Conservation (phyloP, 495 filamentous ascomycete genomes). For the Lasiosphaeria ovina region DNA sequence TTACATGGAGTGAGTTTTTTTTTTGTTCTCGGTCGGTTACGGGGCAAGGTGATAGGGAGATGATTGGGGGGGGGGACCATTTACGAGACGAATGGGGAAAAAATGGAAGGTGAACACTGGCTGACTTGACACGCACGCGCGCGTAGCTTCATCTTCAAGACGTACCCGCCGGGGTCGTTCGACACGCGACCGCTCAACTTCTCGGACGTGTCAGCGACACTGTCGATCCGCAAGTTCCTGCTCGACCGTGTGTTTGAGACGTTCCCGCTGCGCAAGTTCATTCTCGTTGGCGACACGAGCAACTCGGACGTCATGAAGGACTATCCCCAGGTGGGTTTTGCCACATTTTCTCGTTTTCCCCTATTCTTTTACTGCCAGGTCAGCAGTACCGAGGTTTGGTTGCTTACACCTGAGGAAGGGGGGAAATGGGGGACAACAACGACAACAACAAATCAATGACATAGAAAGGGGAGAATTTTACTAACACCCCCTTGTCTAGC, state of each 20-base stretch:
- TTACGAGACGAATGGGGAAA: no score
- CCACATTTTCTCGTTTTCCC: not conserved
- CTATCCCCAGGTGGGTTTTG: conserved; percentile 57
- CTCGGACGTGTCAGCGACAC: conserved; percentile 66
- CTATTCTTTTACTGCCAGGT: not conserved
- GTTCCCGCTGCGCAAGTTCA: conserved; percentile 70
- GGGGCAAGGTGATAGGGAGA: not conserved
- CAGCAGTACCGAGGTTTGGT: no score
- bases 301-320: conserved; percentile 75
- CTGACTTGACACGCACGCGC: conserved; percentile 2
- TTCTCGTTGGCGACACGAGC: conserved; percentile 73
- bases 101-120: not conserved
- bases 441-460: no score
- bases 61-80: no score
- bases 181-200: conserved; percentile 79
- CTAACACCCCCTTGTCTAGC: not conserved
- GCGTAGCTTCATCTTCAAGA: conserved; percentile 42
- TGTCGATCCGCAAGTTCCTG: conserved; percentile 65
- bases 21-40: not conserved
- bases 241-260: conserved; percentile 71
- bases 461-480: not conserved
- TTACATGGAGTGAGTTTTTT: conserved; percentile 37
- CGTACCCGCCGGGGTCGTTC: conserved; percentile 65
- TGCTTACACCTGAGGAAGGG: no score
- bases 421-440: no score